Evolutionary conservation across 768 basidiomycete genomes (phyloP).

Genomic region (Mycena vitilis): DNA sequence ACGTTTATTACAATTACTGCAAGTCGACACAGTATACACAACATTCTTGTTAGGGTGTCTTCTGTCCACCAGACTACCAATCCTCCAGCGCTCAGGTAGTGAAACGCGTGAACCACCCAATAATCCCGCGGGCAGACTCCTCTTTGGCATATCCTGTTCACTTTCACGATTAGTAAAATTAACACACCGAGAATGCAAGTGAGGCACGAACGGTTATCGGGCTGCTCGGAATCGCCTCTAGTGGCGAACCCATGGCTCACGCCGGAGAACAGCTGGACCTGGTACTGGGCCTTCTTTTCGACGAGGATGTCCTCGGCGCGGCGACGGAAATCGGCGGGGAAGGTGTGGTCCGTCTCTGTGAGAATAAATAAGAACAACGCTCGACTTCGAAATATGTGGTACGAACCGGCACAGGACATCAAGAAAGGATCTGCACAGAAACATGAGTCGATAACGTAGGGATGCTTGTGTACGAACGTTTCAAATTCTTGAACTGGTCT

Average conservation of each 20-base stretch:
- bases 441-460: neutral
- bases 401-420: conserved; percentile 65
- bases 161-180: too few relatives aligned
- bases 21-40: too few relatives aligned
- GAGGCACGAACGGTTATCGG: conserved; percentile 43
- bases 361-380: too few relatives aligned
- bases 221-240: conserved; percentile 55
- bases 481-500: conserved; percentile 59
- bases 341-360: conserved; percentile 65
- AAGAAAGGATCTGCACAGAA: conserved; percentile 59
- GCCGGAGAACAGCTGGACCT: conserved; percentile 68
- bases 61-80: neutral
- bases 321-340: conserved; percentile 63
- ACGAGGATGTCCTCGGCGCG: conserved; percentile 67
- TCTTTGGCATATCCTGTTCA: conserved; percentile 50
- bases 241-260: conserved; percentile 62
- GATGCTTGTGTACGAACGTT: conserved; percentile 48
- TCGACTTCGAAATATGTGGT: neutral
- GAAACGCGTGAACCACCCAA: conserved; percentile 66
- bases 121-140: conserved; percentile 62
- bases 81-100: conserved; percentile 6
- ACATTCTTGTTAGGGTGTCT: neutral
- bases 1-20: neutral
- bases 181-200: neutral
- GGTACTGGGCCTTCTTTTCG: conserved; percentile 62